Base-by-base conservation (phyloP, 1,284 basidiomycete genomes). In the Leccinum olivaceoglutinosum region DNA sequence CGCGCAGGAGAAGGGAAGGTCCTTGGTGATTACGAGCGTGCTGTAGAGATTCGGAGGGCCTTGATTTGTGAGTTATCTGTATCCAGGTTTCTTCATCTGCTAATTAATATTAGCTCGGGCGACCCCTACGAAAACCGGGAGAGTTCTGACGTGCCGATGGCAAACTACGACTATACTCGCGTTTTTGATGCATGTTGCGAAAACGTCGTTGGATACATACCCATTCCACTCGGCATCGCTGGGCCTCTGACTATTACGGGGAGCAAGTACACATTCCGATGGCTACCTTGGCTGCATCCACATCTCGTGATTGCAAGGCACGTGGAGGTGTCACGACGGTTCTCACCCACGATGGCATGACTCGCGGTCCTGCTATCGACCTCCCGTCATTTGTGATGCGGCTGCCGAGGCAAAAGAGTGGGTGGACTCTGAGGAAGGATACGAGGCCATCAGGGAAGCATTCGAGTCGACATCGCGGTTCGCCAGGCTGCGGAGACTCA, bases 141-240 rank as follows among this genome's bases (percentile, higher is more conserved):
- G 75, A 68, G 77, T 32, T 96, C 93, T 2, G 85, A 89, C 56
- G 80, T 99, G 14, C 97, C 97, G 0, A 88, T 92, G 85, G 74
- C 83, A 41, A 80, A 89, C 75, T 99, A 97, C 78, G 94, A 98
- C 78, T 99, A 98, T 79, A 88, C 90, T 49, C 87, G 92, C 32
- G 95, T 99, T 60, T 86, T 96, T 68, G 96, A 96, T 65, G 96
- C 96, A 4, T 99, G 97, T 79, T 99, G 97, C 78, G 97, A 99
- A 80, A 99, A 99, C 75, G 97, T 99, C 58, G 87, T 99, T 57
- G 97, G 97, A 25, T 99, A 92, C 77, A 96, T 98, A 78, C 97
- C 96, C 32, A 77, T 99, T 44, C 97, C 97, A 0, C 87, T 99
- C 61, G 97, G 97, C 36, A 36, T 36, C 66, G 97, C 97, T 5